Percentiles rank a stretch among this genome's conserved stretches.
These are phyloP conservation scores for Lasiosphaeria hispida DNA, from an alignment of 495 filamentous ascomycete species.

Conservation along the genomic window DNA sequence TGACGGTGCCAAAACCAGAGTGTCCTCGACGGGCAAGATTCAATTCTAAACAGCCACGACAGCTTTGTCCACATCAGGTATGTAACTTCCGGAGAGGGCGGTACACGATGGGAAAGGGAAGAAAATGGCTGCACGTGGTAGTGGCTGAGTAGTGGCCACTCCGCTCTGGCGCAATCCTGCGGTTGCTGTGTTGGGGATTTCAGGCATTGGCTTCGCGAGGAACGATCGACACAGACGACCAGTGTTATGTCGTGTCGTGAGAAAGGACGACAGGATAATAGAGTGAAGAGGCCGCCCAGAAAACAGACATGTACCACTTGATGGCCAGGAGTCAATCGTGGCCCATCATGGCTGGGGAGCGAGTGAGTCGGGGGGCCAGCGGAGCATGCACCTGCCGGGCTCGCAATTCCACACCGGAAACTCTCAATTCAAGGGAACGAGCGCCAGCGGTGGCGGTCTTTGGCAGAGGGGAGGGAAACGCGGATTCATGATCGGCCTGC, in stretches of 20 bases:
- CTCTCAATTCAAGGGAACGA: conserved; percentile 11
- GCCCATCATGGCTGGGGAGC: conserved; percentile 9
- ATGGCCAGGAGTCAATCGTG: conserved; percentile 11
- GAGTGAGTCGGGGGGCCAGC: background rate
- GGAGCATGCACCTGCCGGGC: conserved; percentile 2
- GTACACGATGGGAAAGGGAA: background rate
- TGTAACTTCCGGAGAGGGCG: background rate
- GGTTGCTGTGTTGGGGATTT: background rate
- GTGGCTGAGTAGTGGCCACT: conserved; percentile 16
- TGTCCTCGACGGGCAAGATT: background rate
- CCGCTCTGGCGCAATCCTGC: background rate
- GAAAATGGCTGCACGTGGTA: conserved; percentile 18
- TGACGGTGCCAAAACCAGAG: background rate
- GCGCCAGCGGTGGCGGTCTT: background rate
- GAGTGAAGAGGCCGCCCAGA: background rate
- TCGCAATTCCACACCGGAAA: conserved; percentile 13
- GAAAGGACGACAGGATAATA: background rate
- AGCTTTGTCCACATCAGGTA: conserved; percentile 7
- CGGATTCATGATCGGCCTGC: conserved; percentile 35
- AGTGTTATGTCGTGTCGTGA: background rate
- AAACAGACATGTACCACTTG: background rate
- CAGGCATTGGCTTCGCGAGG: background rate
- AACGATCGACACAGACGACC: conserved; percentile 1
- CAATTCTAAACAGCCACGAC: background rate
- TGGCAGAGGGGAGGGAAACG: conserved; percentile 14